Evolutionary conservation across 805 yeast genomes (phyloP), one percentile per base, ranked within the genome.

Genomic region (Limtongozyma cylindracea): DNA sequence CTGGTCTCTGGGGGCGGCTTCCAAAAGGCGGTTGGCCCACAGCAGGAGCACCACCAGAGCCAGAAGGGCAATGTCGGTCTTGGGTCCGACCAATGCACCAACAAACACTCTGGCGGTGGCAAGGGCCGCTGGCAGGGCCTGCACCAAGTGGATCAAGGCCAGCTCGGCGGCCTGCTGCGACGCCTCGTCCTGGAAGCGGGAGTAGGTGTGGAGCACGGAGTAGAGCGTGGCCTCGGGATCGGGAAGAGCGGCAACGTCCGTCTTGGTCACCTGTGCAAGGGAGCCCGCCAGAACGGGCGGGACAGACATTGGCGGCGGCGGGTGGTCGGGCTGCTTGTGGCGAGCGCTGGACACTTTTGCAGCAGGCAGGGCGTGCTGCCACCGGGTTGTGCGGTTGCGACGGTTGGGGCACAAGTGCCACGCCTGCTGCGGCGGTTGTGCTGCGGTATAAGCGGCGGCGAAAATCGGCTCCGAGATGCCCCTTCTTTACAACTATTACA

Each of bases 21-120:
- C 38, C 28, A 13, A 45, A 20, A 38, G 61, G 33, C 21, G 38
- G 37, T 53, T 49, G 20, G 51, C 41, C 80, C 82, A 72, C 10
- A 52, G 49, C 19, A 72, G 43, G 13, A 72, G 39, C 14, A 68
- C 54, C 29, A 65, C 37, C 27, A 66, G 46, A 38, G 65, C 76
- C 3, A 61, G 46, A 4, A 56, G 37, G 1, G 84, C 72, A 26
- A 56, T 31, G 21, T 23, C 12, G n/a, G 53, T 32, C 15, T 40
- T 43, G 14, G 29, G 27, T 10, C 33, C 32, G 10, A 28, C 31
- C 3, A 19, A 65, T 45, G 31, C 48, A 61, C 16, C 44, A 47
- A 13, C 39, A 29, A 24, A 55, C 53, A 7, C 37, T 43, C 11
- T 37, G 30, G 33, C 45, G 34, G 25, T 47, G 42, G n/a, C 36